These are phyloP conservation scores for Asparagopsis taxiformis DNA, from an alignment of 31 red algal genomes.

Conservation along the genomic window DNA sequence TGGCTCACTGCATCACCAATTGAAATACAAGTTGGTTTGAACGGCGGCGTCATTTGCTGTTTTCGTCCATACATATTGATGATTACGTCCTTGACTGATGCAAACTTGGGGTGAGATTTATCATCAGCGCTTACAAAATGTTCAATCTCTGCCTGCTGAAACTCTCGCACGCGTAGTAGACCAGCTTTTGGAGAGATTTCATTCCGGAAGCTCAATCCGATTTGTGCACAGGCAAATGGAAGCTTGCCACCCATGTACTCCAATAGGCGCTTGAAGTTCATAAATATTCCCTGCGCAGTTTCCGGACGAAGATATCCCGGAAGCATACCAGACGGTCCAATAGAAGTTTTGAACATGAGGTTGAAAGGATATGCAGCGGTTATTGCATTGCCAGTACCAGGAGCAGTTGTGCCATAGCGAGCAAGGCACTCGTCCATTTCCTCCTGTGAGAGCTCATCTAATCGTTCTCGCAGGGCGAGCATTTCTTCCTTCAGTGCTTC, in stretches of 20 bases:
- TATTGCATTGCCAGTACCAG: conserved; percentile 80
- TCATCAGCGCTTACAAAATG: conserved; percentile 95
- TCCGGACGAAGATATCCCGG: conserved; percentile 90
- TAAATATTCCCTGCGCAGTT: conserved; percentile 98
- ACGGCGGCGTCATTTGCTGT: conserved; percentile 62
- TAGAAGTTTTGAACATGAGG: conserved; percentile 94
- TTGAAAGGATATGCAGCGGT: conserved; percentile 83
- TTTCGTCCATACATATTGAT: conserved; percentile 80
- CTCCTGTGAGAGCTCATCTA: conserved; percentile 71
- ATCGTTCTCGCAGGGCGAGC: conserved; percentile 24
- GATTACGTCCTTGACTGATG: conserved; percentile 28
- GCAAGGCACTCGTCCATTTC: conserved; percentile 63
- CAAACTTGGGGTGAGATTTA: conserved; percentile 87
- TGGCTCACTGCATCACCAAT: conserved; percentile 79
- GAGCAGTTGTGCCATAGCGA: conserved; percentile 53
- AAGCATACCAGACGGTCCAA: conserved; percentile 79
- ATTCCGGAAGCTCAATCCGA: conserved; percentile 96
- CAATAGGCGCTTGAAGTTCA: conserved; percentile 93
- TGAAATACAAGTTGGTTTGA: conserved; percentile 39
- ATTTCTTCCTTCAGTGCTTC: conserved; percentile 17
- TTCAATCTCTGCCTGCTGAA: conserved; percentile 97
- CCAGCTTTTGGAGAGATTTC: conserved; percentile 90
- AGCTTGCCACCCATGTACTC: conserved; percentile 80
- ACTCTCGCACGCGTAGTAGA: conserved; percentile 91
- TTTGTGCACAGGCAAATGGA: conserved; percentile 95